A percentile compares a stretch with the other conserved stretches of the same genome.
phyloP scores from a whole-genome alignment of 2,329 filamentous ascomycete species.

The Xylariales sp. region DNA sequence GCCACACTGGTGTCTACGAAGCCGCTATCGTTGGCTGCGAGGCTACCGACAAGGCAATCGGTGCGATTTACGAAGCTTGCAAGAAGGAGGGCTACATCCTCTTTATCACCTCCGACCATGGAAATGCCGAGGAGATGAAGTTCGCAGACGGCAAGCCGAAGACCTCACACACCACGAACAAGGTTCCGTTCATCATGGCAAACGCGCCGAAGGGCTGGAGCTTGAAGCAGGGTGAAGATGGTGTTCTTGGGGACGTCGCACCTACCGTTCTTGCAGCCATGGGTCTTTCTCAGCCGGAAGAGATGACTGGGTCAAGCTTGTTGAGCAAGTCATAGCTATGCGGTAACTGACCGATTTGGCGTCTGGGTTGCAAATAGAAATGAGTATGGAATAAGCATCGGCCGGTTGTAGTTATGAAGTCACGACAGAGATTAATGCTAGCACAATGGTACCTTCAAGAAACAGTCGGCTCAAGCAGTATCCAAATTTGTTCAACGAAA shows the following conservation, averaged over 20 bases:
- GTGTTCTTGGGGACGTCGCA: slow-evolving; percentile 94
- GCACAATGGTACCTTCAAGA: too few species aligned
- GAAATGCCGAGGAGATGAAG: slow-evolving; percentile 99
- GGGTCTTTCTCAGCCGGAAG: slow-evolving; percentile 83
- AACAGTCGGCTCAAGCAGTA: too few species aligned
- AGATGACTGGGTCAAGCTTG: slow-evolving; percentile 86
- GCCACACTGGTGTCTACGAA: slow-evolving; percentile 95
- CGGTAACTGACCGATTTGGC: background rate
- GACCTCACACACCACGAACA: slow-evolving; percentile 97
- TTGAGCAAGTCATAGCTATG: slow-evolving; percentile 55
- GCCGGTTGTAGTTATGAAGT: too few species aligned
- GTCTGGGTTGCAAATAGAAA: background rate
- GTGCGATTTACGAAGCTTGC: slow-evolving; percentile 86
- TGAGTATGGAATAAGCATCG: background rate
- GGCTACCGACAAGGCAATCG: slow-evolving; percentile 91
- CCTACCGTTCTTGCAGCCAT: slow-evolving; percentile 89
- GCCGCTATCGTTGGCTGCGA: slow-evolving; percentile 80
- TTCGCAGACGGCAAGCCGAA: slow-evolving; percentile 93
- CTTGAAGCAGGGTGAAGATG: slow-evolving; percentile 69
- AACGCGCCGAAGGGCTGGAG: slow-evolving; percentile 89
- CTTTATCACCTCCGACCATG: slow-evolving; percentile 95
- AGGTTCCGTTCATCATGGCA: slow-evolving; percentile 96
- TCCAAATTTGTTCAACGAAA: too few species aligned
- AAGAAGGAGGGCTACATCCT: slow-evolving; percentile 90
- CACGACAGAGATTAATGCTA: too few species aligned